Conservation (phyloP, 257 asterid species). For the Forsythia viridissima region DNA sequence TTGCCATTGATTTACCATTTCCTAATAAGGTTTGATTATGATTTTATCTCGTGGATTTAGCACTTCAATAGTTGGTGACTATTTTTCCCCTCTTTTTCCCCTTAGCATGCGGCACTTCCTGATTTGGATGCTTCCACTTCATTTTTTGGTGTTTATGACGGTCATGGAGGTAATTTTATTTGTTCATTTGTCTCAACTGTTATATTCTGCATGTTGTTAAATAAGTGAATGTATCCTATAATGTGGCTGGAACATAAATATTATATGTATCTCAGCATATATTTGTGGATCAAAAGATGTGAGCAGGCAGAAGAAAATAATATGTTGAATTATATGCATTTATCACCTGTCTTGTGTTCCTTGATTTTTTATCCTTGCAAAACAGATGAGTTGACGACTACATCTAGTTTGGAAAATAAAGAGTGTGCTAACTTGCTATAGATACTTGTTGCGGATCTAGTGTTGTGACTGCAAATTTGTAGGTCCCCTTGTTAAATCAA, state of each 20-base stretch:
- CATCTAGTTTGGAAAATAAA: background rate
- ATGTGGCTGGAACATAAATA: background rate
- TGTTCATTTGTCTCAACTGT: background rate
- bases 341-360: background rate
- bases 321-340: background rate
- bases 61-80: background rate
- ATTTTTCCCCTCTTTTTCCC: background rate
- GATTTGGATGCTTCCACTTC: constrained; percentile 1
- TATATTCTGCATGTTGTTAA: background rate
- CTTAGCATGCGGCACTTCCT: background rate
- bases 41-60: background rate
- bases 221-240: background rate
- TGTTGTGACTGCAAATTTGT: background rate
- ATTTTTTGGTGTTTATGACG: background rate
- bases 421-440: background rate
- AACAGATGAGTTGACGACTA: background rate
- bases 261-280: background rate
- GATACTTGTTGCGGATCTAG: background rate
- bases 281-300: background rate
- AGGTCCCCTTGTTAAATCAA: background rate
- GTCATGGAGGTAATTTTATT: background rate
- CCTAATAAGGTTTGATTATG: background rate
- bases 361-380: background rate
- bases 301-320: background rate
- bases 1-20: background rate